Base-by-base conservation (phyloP, 352 stramenopile genomes). In the Phytophthora gonapodyides region DNA sequence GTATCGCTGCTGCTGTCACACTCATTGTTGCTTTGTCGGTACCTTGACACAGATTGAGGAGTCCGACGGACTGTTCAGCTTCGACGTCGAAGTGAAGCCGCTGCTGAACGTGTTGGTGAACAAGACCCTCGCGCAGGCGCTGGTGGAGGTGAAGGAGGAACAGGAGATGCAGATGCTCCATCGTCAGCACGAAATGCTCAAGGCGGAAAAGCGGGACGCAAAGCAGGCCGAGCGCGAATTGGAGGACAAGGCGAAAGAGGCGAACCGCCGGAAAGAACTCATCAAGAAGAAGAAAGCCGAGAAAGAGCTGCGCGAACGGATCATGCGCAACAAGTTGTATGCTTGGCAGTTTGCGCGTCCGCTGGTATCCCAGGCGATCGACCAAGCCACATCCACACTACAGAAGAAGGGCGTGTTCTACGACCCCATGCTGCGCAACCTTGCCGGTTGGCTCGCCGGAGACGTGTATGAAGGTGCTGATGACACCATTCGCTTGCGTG, bases 81-180 rank as follows among this genome's bases (percentile, higher is more conserved):
- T 94, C 59, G 84, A 96, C 55, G 54, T 59, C 12, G 85, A 96
- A 49, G 84, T 94, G 36, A 73, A 75, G 61, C 87, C 87, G 27
- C 58, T 96, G 9, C 66, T 96, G 13, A 80, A 81, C 48, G 80
- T 94, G 1, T 48, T 96, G 16, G 84, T 94, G 27, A 88, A 75
- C 67, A 96, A 94, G 50, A 96, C 84, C 3, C 70, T 96, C 9
- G 81, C 87, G 15, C 87, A 96, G 62, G 86, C 82, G 15, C 52
- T 94, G 3, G 53, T 66, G 2, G 87, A 96, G 66, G 77, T 96
- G 16, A 84, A 88, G 36, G 78, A 92, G 40, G 85, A 96, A 27
- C 57, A 84, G 24, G 85, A 94, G 51, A 82, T 93, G 49, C 53
- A 57, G 27, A 61, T 73, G 33, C 66, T 93, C 10, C 46, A 77